Evolutionary conservation across 352 stramenopile genomes (phyloP), one percentile per base, ranked within the genome.

Genomic region (Thalassiosira ordinaria): DNA sequence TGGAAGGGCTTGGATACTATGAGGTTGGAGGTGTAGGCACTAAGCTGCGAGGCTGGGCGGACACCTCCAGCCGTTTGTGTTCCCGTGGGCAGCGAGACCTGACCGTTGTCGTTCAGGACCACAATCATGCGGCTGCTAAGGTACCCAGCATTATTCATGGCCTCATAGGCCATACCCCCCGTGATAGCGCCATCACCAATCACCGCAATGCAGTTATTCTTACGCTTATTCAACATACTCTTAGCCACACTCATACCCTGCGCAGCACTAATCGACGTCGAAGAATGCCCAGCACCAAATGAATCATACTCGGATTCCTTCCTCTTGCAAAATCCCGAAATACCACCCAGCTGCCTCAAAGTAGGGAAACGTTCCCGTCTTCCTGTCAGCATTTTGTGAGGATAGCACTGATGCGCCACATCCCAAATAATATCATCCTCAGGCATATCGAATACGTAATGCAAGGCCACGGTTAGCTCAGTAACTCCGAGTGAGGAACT

Each of bases 111-210:
- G 77, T 97, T 97, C 24, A 97, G 80, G 18, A 97, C 91, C 27
- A 96, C 92, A 83, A 97, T 94, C 88, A 96, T 95, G n/a, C 93
- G 77, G 31, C 83, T 86, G 39, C 89, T 89, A 31, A 97, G 84
- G 69, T 96, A 96, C 31, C 92, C 92, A 7, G 92, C 93, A 74
- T 84, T 95, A 81, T 97, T 97, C 92, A 97, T 96, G 24, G 94
- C 94, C 85, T 97, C 94, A 74, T 96, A 97, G 1, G 94, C 94
- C 94, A 97, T 97, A 39, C 94, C 94, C 41, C 94, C 94, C 5
- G 93, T 97, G 77, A 97, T 97, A 59, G 94, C 93, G 24, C 94
- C 94, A 87, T 97, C 94, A 37, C 94, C 94, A 80, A 97, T 97
- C 0, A 97, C 91, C 8, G 93, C 93, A 67, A 97, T 91, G 74